Evolutionary conservation across 805 yeast species (phyloP).

Genomic region (Candida cerambycidarum): DNA sequence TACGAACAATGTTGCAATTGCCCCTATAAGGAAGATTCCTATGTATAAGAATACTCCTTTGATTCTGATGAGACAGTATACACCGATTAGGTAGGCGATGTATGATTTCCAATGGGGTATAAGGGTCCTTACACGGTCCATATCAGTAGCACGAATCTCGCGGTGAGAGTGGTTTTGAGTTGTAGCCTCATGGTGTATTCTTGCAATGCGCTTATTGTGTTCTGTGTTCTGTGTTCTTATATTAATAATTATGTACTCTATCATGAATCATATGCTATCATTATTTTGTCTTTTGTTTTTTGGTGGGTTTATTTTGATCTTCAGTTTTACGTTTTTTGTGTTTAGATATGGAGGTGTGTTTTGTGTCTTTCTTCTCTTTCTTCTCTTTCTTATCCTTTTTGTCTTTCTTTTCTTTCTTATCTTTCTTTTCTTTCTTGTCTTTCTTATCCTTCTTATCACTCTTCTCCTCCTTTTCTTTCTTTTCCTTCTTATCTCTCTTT

Average conservation of each 20-base stretch:
- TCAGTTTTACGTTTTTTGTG: constrained; percentile 1
- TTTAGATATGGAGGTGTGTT: neutral
- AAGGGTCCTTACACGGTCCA: neutral
- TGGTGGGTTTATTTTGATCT: neutral
- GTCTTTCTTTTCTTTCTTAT: constrained; percentile 10
- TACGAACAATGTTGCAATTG: neutral
- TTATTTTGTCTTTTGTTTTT: neutral
- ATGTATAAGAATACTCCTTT: neutral
- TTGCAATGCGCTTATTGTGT: too few species aligned
- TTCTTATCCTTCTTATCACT: too few species aligned
- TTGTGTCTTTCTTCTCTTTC: constrained; percentile 17
- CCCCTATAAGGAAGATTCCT: constrained; percentile 4
- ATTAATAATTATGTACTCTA: too few species aligned
- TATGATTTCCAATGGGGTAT: neutral
- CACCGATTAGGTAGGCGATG: neutral
- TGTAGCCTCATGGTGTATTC: too few species aligned
- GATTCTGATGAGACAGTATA: neutral
- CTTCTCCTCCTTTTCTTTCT: too few species aligned
- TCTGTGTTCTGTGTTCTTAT: neutral
- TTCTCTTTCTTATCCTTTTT: constrained; percentile 20
- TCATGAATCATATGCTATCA: neutral
- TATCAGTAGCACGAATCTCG: too few species aligned
- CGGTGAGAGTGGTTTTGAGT: too few species aligned
- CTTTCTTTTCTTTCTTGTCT: too few species aligned
- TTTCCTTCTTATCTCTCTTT: constrained; percentile 1